A percentile compares a stretch with the other conserved stretches of the same genome.
These are phyloP conservation scores for Coemansia sp. DNA, from an alignment of 192 early-diverging fungal species.

Conservation along the genomic window DNA sequence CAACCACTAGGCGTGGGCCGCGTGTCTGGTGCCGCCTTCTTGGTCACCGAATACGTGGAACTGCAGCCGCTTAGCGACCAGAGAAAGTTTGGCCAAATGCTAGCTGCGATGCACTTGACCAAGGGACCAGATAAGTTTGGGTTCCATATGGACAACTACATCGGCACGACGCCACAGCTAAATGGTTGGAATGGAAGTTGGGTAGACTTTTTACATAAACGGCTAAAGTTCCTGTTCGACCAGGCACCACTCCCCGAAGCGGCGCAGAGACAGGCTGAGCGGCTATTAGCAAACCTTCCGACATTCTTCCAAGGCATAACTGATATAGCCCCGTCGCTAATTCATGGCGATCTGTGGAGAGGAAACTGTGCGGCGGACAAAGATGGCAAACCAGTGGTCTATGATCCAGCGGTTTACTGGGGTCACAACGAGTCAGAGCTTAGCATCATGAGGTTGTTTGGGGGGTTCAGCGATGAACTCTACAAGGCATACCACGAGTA, in stretches of 20 bases:
- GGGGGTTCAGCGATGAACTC: slow-evolving; percentile 17
- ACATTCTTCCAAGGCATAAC: slow-evolving; percentile 19
- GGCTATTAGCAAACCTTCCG: slow-evolving; percentile 22
- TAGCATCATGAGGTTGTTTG: slow-evolving; percentile 40
- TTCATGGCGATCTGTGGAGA: slow-evolving; percentile 40
- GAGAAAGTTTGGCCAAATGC: slow-evolving; percentile 15
- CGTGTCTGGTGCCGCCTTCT: slow-evolving; percentile 14
- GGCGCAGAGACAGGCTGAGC: not conserved
- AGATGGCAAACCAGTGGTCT: slow-evolving; percentile 26
- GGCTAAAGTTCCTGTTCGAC: slow-evolving; percentile 29
- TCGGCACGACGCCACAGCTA: slow-evolving; percentile 32
- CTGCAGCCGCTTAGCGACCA: slow-evolving; percentile 17
- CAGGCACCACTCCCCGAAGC: slow-evolving; percentile 6
- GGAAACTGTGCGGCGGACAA: slow-evolving; percentile 28
- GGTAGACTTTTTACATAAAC: slow-evolving; percentile 25
- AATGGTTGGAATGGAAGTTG: slow-evolving; percentile 33
- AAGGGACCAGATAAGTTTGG: slow-evolving; percentile 28
- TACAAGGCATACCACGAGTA: slow-evolving; percentile 26
- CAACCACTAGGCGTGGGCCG: slow-evolving; percentile 11
- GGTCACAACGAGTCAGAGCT: slow-evolving; percentile 45
- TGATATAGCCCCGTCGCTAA: slow-evolving; percentile 22
- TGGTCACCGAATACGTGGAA: slow-evolving; percentile 22
- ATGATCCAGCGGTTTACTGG: slow-evolving; percentile 38
- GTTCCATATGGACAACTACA: slow-evolving; percentile 26
- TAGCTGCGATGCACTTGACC: slow-evolving; percentile 21